A percentile compares a stretch with the other conserved stretches of the same genome.
Evolutionary conservation across 1,284 basidiomycete species (phyloP).

Genomic region (Fomes fomentarius): DNA sequence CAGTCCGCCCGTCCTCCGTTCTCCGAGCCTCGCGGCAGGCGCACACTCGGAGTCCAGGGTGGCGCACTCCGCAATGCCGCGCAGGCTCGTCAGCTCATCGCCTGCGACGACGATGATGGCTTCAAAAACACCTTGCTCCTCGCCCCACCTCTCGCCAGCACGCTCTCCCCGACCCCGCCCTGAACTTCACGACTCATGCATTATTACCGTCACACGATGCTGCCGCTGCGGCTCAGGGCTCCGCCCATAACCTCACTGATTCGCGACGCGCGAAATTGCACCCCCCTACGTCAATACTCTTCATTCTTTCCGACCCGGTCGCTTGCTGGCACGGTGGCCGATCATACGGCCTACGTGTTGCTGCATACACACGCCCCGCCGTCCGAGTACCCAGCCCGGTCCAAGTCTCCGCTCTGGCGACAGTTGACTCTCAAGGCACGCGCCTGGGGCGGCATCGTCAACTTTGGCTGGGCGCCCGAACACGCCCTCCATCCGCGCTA

Average conservation of each 20-base stretch:
- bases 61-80: background rate
- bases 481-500: constrained; percentile 23
- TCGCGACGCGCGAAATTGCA: background rate
- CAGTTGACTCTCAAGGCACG: constrained; percentile 47
- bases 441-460: constrained; percentile 57
- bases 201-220: background rate
- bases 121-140: background rate
- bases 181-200: background rate
- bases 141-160: background rate
- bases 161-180: background rate
- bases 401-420: constrained; percentile 54
- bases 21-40: background rate
- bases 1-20: too few relatives aligned
- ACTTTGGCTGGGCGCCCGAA: constrained; percentile 56
- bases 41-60: background rate
- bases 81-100: constrained; percentile 4
- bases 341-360: constrained; percentile 59
- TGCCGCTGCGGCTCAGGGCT: background rate
- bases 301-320: background rate
- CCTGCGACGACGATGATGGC: background rate
- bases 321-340: constrained; percentile 48
- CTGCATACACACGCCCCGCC: constrained; percentile 56
- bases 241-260: background rate
- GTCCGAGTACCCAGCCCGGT: constrained; percentile 49
- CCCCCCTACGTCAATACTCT: constrained; percentile 1